Evolutionary conservation across 1,284 basidiomycete species (phyloP), one percentile per base, ranked within the genome.

Genomic region (Ustilago cynodontis): DNA sequence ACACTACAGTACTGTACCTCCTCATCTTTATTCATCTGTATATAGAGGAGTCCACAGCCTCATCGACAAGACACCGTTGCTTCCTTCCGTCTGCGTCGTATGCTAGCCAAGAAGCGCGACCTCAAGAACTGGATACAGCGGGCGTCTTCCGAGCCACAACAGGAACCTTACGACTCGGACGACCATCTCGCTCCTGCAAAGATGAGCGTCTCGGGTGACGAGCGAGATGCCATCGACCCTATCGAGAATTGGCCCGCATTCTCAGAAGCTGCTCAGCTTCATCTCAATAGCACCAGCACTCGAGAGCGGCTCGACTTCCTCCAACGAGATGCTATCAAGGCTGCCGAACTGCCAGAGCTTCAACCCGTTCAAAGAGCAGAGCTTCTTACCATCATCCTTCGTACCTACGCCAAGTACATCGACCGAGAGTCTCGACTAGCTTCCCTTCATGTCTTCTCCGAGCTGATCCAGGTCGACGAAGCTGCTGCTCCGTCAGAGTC

Each of bases 341-440:
- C 76, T 3, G 78, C 75, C 9, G 60, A 63, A n/a, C 69, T 77
- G 18, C n/a, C 69, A 7, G 66, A 72, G 33, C 87, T 94, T 54
- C 88, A 87, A 53, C 86, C 91, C 39, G 87, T 89, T 0, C 91
- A 93, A 82, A 88, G 88, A 20, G 83, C 91, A 84, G 93, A 94
- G 80, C 85, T 95, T 31, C 92, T 94, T 85, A 88, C 89, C 71
- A 87, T 94, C 1, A 87, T 94, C 52, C 91, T 91, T 1, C 87
- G 90, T 50, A 94, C 92, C 0, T 92, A 93, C 83, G 89, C 92
- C 14, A 90, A 91, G 77, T 94, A 94, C 87, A 87, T 90, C 51
- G 93, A 95, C 83, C 86, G 89, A 2, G 84, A 88, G 58, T 94
- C 93, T 2, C 88, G 91, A 65, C 88, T 90, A 55, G 91, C 91